These are phyloP conservation scores for Linanthus parryae DNA, from an alignment of 148 eudicot species.

Conservation along the genomic window DNA sequence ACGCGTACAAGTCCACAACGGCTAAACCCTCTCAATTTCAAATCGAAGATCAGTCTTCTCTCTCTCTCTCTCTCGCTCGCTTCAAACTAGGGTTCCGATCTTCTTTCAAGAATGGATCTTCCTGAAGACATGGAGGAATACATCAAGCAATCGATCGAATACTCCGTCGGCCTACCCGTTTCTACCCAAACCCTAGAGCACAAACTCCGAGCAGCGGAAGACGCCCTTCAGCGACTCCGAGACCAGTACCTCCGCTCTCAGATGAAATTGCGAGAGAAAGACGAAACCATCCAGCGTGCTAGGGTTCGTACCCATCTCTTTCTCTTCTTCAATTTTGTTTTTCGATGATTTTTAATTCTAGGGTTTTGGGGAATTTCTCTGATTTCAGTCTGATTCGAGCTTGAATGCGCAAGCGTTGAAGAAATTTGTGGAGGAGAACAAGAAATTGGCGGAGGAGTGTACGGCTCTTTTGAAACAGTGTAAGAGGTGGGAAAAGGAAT, in stretches of 20 bases:
- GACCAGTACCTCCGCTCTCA: slow-evolving; percentile 46
- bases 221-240: slow-evolving; percentile 32
- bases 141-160: slow-evolving; percentile 60
- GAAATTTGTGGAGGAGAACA: slow-evolving; percentile 86
- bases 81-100: too few species aligned
- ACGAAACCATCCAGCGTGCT: slow-evolving; percentile 48
- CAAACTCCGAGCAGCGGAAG: slow-evolving; percentile 55
- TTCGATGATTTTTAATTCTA: not conserved
- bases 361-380: not conserved
- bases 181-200: slow-evolving; percentile 46
- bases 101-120: slow-evolving; percentile 64
- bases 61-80: too few species aligned
- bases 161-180: slow-evolving; percentile 50
- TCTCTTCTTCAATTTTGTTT: not conserved
- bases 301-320: slow-evolving; percentile 50
- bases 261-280: slow-evolving; percentile 47
- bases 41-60: too few species aligned
- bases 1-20: too few species aligned
- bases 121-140: slow-evolving; percentile 57
- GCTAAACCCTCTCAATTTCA: too few species aligned
- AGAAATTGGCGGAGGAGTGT: slow-evolving; percentile 73
- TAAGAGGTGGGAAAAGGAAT: slow-evolving; percentile 71
- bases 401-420: slow-evolving; percentile 86
- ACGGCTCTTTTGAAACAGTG: slow-evolving; percentile 49
- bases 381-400: slow-evolving; percentile 59